Base-by-base conservation (phyloP, 768 basidiomycete genomes). In the Lactarius indigo region DNA sequence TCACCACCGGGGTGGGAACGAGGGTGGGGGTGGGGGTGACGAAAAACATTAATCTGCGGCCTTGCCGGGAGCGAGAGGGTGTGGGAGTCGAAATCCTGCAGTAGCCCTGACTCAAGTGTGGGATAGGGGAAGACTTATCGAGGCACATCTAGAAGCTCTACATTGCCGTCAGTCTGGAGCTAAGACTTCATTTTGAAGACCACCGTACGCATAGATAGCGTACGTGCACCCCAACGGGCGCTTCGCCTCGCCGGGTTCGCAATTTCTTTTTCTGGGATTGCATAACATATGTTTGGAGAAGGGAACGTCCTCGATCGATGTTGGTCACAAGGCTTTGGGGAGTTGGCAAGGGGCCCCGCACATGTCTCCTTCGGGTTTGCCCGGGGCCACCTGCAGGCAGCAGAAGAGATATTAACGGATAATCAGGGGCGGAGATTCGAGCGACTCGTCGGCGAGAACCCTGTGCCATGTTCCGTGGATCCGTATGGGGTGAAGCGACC, bases 51-150 rank as follows among this genome's bases (percentile, higher is more conserved):
- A 35, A 62, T n/a, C 30, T 2, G 61, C 23, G 30, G 30, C 17
- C 6, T 30, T 17, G 33, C 47, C n/a, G 47, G 41, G 56, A 57
- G 56, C 42, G 31, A 41, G 44, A 52, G 33, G 60, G 35, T 50
- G 47, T 50, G 56, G 35, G 12, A 20, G 17, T 54, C 50, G 37
- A 23, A 54, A 54, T 59, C 23, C 35, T 10, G 39, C 59, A 10
- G 31, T 56, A 31, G 31, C 33, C 59, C 47, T 47, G 35, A 39
- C 23, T 9, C 52, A 7, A 15, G 61, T 15, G 30, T 67, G 61
- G 54, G 66, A 64, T 64, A 64, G 62, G 66, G 57, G 62, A 44
- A 41, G 62, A 63, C 66, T 58, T 67, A 67, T 67, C 66, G 62
- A 50, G 44, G 50, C 26, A 33, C 66, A 67, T 67, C 66, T 63